A percentile compares a stretch with the other conserved stretches of the same genome.
These are phyloP conservation scores for Malassezia vespertilionis DNA, from an alignment of 1,284 basidiomycete species.

Conservation along the genomic window DNA sequence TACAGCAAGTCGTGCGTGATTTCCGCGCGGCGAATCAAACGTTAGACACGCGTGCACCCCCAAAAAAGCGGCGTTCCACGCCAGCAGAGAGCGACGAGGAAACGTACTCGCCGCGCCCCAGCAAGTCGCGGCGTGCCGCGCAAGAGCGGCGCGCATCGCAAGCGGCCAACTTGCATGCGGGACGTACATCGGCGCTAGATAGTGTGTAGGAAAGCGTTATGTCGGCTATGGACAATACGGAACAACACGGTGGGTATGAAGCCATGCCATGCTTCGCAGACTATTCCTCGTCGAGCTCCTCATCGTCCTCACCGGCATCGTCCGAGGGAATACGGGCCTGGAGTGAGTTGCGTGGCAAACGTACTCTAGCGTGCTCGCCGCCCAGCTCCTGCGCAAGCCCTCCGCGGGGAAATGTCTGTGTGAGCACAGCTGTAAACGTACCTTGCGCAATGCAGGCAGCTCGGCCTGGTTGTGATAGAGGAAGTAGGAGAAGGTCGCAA, in stretches of 20 bases:
- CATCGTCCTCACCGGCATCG: neutral
- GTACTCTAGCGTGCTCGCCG: neutral
- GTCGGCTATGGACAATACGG: no score
- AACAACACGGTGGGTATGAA: no score
- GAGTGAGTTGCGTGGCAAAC: neutral
- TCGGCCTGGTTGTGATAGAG: slow-evolving; percentile 34
- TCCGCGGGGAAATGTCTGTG: slow-evolving; percentile 38
- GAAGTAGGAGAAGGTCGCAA: slow-evolving; percentile 23
- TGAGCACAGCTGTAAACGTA: slow-evolving; percentile 5
- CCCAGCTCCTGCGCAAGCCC: slow-evolving; percentile 39
- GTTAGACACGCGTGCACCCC: neutral
- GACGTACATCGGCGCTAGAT: neutral
- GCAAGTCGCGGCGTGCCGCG: no score
- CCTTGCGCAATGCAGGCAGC: slow-evolving; percentile 35
- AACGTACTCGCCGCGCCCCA: no score
- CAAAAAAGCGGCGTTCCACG: neutral
- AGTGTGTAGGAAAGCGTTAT: no score
- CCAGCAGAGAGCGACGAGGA: no score
- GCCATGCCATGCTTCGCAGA: no score
- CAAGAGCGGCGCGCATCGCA: no score
- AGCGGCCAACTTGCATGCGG: neutral
- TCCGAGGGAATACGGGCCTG: slow-evolving; percentile 4
- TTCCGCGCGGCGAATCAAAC: slow-evolving; percentile 50
- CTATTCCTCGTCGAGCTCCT: slow-evolving; percentile 10
- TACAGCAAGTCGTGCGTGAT: slow-evolving; percentile 77